Base-by-base conservation (phyloP, 192 early-diverging fungal species). In the Endogone sp. region DNA sequence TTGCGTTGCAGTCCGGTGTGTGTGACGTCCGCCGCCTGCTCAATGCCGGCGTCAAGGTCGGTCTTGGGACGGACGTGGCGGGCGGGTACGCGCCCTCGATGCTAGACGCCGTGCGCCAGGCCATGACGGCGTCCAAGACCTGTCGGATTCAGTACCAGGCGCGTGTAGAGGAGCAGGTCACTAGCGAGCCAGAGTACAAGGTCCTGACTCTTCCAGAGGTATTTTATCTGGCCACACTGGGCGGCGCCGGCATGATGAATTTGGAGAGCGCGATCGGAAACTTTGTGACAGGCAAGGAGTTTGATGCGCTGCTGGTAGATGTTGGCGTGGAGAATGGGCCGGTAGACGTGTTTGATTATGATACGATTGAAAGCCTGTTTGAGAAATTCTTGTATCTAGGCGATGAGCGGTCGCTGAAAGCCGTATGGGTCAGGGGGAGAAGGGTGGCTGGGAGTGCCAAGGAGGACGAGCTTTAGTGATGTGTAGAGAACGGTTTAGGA, bases 301-400 rank as follows among this genome's bases (percentile, higher is more conserved):
- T 98, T 84, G 96, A 98, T 78, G 96, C 96, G 20, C 80, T 98
- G 28, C 79, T 95, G 37, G 79, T 92, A 9, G 85, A 90, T 79
- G 57, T 77, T 8, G 44, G 66, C 55, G 66, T 71, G 32, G 71
- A 72, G 16, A 65, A 70, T 23, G 71, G 82, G 26, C 72, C 85
- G 2, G 78, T 95, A 2, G 89, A 93, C 60, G 67, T 95, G 55
- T 87, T 88, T 65, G 85, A 81, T 28, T 82, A 85, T 31, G 86
- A 86, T 69, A 78, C 80, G 55, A 67, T 81, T 9, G 72, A 73
- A 44, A 77, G 75, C 25, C 75, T 80, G 66, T 83, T 94, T 71
- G 94, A 98, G 74, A 94, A 96, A 79, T 98, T 94, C 79, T 76
- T 98, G 4, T 97, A 90, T 73, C 75, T 94, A 22, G 95, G 92